phyloP scores from a whole-genome alignment of 202 grass and related monocot species.

The Setaria viridis region DNA sequence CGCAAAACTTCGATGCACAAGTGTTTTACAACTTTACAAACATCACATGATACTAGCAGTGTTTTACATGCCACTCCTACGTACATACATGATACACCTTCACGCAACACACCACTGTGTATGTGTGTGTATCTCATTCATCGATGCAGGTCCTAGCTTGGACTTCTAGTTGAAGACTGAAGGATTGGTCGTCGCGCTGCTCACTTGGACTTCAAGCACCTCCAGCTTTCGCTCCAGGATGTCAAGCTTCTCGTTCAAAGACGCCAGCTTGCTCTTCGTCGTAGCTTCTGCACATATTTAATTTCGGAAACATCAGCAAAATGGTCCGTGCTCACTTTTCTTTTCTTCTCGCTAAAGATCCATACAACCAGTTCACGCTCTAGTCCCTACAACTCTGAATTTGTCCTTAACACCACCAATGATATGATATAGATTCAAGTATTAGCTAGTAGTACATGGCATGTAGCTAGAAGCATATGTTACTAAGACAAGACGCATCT shows the following conservation, averaged over 20 bases:
- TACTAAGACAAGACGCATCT: not conserved
- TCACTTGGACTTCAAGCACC: slow-evolving; percentile 96
- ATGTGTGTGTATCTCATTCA: too few species aligned
- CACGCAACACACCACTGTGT: not conserved
- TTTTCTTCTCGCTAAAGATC: not conserved
- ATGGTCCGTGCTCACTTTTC: not conserved
- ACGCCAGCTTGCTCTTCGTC: slow-evolving; percentile 91
- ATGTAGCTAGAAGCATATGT: not conserved
- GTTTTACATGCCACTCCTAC: slow-evolving; percentile 12
- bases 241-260: slow-evolving; percentile 89
- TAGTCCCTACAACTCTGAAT: not conserved
- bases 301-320: not conserved
- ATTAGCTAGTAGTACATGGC: not conserved
- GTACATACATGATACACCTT: not conserved
- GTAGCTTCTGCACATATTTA: slow-evolving; percentile 67
- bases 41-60: not conserved
- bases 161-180: slow-evolving; percentile 74
- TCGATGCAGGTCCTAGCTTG: not conserved
- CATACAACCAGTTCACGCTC: not conserved
- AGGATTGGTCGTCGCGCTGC: slow-evolving; percentile 91
- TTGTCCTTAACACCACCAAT: too few species aligned
- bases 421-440: not conserved
- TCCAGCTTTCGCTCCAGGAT: slow-evolving; percentile 83
- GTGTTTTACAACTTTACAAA: not conserved
- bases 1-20: not conserved